phyloP scores from a whole-genome alignment of 2,329 filamentous ascomycete species.

The Pseudogymnoascus sp. region DNA sequence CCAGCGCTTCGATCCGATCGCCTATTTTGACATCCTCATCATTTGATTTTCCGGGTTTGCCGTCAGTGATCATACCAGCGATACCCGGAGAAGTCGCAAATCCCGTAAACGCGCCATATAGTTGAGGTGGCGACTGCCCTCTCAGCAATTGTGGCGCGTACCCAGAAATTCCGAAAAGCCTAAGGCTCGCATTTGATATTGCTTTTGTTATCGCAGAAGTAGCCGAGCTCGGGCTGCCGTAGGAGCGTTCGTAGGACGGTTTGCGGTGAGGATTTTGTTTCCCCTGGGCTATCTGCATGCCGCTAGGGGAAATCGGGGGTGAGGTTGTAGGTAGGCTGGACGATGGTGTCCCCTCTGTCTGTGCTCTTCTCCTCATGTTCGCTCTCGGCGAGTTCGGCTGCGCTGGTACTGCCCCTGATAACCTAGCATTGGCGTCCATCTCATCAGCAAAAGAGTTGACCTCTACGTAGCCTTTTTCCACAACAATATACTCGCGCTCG shows the following conservation, averaged over 20 bases:
- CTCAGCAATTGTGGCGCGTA: conserved; percentile 57
- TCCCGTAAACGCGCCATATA: conserved; percentile 75
- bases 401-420: conserved; percentile 33
- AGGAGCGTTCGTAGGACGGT: conserved; percentile 75
- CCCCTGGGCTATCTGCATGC: conserved; percentile 66
- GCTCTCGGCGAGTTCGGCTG: conserved; percentile 45
- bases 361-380: conserved; percentile 66
- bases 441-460: conserved; percentile 97
- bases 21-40: conserved; percentile 78
- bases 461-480: conserved; percentile 91
- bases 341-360: conserved; percentile 65
- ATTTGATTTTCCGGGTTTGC: conserved; percentile 49
- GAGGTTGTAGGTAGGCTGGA: conserved; percentile 64
- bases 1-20: conserved; percentile 81
- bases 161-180: conserved; percentile 61
- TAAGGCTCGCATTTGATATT: conserved; percentile 80
- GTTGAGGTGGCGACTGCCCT: conserved; percentile 63
- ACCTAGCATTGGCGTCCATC: conserved; percentile 67
- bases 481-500: conserved; percentile 89
- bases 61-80: conserved; percentile 60
- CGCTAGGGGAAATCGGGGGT: conserved; percentile 55
- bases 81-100: conserved; percentile 64
- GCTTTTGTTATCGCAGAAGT: conserved; percentile 92
- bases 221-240: conserved; percentile 62
- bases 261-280: conserved; percentile 61